phyloP scores from a whole-genome alignment of 805 yeast genomes.

The Priceomyces melissophilus region DNA sequence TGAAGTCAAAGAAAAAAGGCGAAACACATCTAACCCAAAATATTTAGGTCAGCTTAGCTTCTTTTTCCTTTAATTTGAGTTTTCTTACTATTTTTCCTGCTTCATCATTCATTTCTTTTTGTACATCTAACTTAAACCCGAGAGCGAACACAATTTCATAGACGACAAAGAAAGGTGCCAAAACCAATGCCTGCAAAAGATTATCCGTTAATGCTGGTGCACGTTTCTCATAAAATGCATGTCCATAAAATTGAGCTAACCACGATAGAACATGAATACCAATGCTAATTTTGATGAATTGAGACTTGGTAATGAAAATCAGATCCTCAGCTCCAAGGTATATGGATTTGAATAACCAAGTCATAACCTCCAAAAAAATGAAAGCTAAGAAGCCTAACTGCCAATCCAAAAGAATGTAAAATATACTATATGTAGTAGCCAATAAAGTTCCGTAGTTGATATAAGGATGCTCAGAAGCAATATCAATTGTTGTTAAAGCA shows the following conservation, averaged over 20 bases:
- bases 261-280: constrained; percentile 56
- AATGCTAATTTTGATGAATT: constrained; percentile 29
- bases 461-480: constrained; percentile 17
- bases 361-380: constrained; percentile 19
- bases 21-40: not conserved
- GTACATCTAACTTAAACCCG: constrained; percentile 58
- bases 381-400: constrained; percentile 33
- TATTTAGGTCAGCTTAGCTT: constrained; percentile 3
- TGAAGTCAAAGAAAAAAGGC: constrained; percentile 5
- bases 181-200: constrained; percentile 75
- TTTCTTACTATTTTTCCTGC: constrained; percentile 39
- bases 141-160: constrained; percentile 68
- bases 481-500: constrained; percentile 26
- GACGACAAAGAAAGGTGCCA: constrained; percentile 88
- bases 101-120: constrained; percentile 45
- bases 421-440: constrained; percentile 49
- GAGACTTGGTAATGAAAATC: constrained; percentile 8
- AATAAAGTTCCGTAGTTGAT: constrained; percentile 47
- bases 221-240: constrained; percentile 72
- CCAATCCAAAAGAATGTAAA: constrained; percentile 58
- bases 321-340: constrained; percentile 14
- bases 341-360: constrained; percentile 17
- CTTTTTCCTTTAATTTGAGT: constrained; percentile 24
- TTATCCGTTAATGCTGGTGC: constrained; percentile 89
- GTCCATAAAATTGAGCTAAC: constrained; percentile 86